Percentiles rank a stretch among this genome's conserved stretches.
These are phyloP conservation scores for Dryas drummondii DNA, from an alignment of 306 rosid genomes.

Conservation along the genomic window DNA sequence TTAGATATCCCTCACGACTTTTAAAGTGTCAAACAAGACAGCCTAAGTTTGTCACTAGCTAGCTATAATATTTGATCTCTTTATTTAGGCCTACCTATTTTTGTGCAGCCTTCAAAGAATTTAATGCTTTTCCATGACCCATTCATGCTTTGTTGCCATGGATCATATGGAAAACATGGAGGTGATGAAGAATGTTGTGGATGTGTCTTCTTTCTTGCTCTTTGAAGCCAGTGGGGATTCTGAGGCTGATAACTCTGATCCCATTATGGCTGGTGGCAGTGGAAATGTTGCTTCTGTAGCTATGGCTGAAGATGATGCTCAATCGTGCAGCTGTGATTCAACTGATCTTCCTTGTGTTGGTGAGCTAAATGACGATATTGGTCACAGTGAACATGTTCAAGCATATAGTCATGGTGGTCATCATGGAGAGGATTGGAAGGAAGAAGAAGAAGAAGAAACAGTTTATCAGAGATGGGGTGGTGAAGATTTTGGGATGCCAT, in stretches of 20 bases:
- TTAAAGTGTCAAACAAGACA: not conserved
- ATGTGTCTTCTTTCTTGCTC: slow-evolving; percentile 46
- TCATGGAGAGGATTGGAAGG: slow-evolving; percentile 19
- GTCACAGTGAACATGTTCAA: not conserved
- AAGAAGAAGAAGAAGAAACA: slow-evolving; percentile 7
- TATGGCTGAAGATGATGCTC: slow-evolving; percentile 51
- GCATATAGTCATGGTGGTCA: slow-evolving; percentile 12
- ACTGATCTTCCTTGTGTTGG: slow-evolving; percentile 24
- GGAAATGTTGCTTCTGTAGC: slow-evolving; percentile 5
- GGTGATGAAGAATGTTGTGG: slow-evolving; percentile 16
- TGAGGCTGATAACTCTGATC: slow-evolving; percentile 34
- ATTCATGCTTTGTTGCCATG: not conserved
- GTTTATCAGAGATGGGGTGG: slow-evolving; percentile 29
- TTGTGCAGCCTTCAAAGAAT: not conserved
- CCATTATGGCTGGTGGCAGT: slow-evolving; percentile 15
- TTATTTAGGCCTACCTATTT: not conserved
- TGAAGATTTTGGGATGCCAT: slow-evolving; percentile 24
- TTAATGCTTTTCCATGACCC: not conserved
- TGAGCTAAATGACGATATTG: slow-evolving; percentile 23
- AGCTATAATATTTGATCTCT: not conserved
- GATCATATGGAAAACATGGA: slow-evolving; percentile 22
- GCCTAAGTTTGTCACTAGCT: not conserved
- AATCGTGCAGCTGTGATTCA: slow-evolving; percentile 59
- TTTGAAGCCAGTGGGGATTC: slow-evolving; percentile 87
- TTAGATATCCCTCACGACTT: slow-evolving; percentile 4